Conservation (phyloP, 208 protist genomes). For the Trypanosoma rangeli region DNA sequence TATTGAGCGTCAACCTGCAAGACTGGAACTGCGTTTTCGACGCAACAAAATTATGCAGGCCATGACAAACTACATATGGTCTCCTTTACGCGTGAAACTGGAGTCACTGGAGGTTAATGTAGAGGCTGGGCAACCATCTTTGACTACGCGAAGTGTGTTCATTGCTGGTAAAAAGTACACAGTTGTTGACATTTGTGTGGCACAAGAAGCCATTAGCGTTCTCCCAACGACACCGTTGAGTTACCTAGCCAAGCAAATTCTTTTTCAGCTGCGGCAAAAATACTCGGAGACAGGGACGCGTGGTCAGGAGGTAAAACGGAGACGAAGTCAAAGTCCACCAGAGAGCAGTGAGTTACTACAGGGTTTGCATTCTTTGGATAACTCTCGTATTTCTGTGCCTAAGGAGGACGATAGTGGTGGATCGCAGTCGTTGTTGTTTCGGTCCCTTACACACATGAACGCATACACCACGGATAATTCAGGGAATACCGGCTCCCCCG, state of each 20-base stretch:
- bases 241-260: conserved; percentile 27
- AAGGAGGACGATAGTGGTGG: not conserved
- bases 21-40: conserved; percentile 12
- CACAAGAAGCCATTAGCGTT: conserved; percentile 8
- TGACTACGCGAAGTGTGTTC: not conserved
- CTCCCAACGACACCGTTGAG: conserved; percentile 26
- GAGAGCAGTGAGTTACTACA: not conserved
- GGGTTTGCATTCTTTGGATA: not conserved
- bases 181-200: conserved; percentile 9
- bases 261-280: conserved; percentile 15
- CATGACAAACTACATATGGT: conserved; percentile 25
- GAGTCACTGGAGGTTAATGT: not conserved
- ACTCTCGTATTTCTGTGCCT: not conserved
- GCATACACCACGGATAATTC: not conserved
- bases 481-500: not conserved
- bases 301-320: not conserved
- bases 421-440: not conserved
- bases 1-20: conserved; percentile 21
- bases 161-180: conserved; percentile 15
- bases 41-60: conserved; percentile 14
- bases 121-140: not conserved
- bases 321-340: not conserved
- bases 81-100: conserved; percentile 22
- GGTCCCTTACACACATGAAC: not conserved
- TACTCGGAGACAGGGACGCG: not conserved